A percentile compares a stretch with the other conserved stretches of the same genome.
These are phyloP conservation scores for Excoecaria cochinchinensis DNA, from an alignment of 345 rosid species.

Conservation along the genomic window DNA sequence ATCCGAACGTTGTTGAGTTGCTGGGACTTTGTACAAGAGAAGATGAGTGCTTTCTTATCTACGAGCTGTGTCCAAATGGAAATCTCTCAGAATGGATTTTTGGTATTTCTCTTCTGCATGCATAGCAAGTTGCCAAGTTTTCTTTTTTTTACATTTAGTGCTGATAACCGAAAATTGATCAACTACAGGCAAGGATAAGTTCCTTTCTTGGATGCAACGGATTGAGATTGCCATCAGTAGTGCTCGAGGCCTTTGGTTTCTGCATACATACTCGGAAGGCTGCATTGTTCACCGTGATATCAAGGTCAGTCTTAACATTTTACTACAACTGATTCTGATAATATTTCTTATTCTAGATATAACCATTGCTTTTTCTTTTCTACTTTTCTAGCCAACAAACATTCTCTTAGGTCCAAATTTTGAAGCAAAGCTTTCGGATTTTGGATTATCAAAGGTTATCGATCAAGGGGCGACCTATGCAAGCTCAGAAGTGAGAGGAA, in stretches of 20 bases:
- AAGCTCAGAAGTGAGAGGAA: constrained; percentile 56
- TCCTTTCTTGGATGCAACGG: constrained; percentile 48
- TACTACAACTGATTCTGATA: neutral
- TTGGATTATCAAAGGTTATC: constrained; percentile 49
- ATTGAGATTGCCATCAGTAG: constrained; percentile 47
- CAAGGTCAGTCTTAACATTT: constrained; percentile 32
- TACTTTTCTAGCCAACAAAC: constrained; percentile 44
- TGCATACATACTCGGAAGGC: constrained; percentile 47
- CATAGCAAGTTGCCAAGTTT: neutral
- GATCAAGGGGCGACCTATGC: constrained; percentile 35
- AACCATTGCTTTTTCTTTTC: neutral
- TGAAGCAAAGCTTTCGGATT: constrained; percentile 55
- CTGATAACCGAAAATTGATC: neutral
- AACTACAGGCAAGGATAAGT: constrained; percentile 38
- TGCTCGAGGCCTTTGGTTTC: constrained; percentile 47
- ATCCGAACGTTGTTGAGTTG: constrained; percentile 44
- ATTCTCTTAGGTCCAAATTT: constrained; percentile 50
- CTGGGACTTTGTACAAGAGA: constrained; percentile 41
- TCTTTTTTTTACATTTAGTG: neutral
- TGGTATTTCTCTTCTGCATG: constrained; percentile 23
- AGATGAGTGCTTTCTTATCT: constrained; percentile 48
- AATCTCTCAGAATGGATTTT: constrained; percentile 53
- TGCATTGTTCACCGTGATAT: constrained; percentile 57
- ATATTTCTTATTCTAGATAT: neutral
- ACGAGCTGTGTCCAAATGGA: constrained; percentile 49